Conservation (phyloP, 2,329 filamentous ascomycete genomes). For the Trichoderma hamatum region DNA sequence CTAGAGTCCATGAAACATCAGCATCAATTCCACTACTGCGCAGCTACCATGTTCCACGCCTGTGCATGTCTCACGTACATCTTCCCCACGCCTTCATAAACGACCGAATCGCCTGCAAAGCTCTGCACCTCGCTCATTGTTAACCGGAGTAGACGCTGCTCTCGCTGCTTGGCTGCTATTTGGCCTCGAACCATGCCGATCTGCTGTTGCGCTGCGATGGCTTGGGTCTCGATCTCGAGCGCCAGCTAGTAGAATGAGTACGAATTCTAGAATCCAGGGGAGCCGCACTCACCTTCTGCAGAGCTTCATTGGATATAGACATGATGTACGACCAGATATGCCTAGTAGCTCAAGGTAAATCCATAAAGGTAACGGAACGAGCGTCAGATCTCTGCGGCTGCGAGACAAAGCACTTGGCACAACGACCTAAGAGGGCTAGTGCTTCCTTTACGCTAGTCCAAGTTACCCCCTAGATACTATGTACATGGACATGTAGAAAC, state of each 20-base stretch:
- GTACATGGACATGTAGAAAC: neutral
- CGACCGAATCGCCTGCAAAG: slow-evolving; percentile 72
- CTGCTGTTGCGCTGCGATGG: slow-evolving; percentile 86
- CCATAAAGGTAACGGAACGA: neutral
- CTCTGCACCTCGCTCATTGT: slow-evolving; percentile 81
- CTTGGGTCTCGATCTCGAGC: slow-evolving; percentile 91
- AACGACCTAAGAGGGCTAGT: neutral
- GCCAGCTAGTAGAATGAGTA: slow-evolving; percentile 63
- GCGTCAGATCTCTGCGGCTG: neutral
- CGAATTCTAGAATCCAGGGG: neutral
- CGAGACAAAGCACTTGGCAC: neutral
- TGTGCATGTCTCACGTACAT: slow-evolving; percentile 64
- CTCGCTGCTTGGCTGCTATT: slow-evolving; percentile 81
- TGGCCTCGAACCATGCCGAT: slow-evolving; percentile 84
- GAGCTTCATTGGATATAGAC: slow-evolving; percentile 91
- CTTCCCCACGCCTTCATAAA: slow-evolving; percentile 96
- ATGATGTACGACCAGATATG: slow-evolving; percentile 50
- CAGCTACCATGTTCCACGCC: neutral
- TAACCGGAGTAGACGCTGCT: slow-evolving; percentile 84
- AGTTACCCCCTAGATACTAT: neutral
- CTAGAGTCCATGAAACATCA: slow-evolving; percentile 49
- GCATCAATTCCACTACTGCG: slow-evolving; percentile 22
- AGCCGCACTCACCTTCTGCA: slow-evolving; percentile 74
- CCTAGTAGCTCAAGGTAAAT: slow-evolving; percentile 7
- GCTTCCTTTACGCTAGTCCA: neutral